These are phyloP conservation scores for Erodium moschatum DNA, from an alignment of 441 rosid species.

Conservation along the genomic window DNA sequence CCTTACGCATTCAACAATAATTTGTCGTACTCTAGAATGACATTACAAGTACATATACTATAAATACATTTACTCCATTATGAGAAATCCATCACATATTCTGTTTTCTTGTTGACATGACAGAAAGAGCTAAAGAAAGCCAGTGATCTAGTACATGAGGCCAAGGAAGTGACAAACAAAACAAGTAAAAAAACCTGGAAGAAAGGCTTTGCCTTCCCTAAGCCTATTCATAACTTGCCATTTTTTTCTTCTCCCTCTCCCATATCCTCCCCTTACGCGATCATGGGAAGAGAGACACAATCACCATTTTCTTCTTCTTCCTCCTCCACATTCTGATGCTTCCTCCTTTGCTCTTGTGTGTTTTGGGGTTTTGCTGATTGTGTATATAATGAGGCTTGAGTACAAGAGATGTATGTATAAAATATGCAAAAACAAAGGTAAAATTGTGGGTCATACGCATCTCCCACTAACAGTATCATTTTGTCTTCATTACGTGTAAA, in stretches of 20 bases:
- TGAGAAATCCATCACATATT: too few species aligned
- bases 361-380: too few species aligned
- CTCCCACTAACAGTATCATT: conserved; percentile 28
- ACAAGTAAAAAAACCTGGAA: conserved; percentile 31
- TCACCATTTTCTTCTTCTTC: conserved; percentile 32
- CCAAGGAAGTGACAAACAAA: neutral
- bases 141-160: neutral
- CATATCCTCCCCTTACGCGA: conserved; percentile 12
- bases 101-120: too few species aligned
- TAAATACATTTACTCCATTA: too few species aligned
- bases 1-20: too few species aligned
- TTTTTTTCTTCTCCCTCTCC: conserved; percentile 17
- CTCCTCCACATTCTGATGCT: conserved; percentile 28
- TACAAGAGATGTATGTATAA: too few species aligned
- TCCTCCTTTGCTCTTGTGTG: neutral
- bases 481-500: conserved; percentile 19
- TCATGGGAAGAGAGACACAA: conserved; percentile 18
- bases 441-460: conserved; percentile 23
- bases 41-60: too few species aligned
- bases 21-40: too few species aligned
- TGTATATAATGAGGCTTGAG: too few species aligned
- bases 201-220: conserved; percentile 88
- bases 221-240: conserved; percentile 68
- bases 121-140: too few species aligned
- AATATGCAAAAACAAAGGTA: neutral